phyloP scores from a whole-genome alignment of 192 early-diverging fungal species.

The Backusella luteola region DNA sequence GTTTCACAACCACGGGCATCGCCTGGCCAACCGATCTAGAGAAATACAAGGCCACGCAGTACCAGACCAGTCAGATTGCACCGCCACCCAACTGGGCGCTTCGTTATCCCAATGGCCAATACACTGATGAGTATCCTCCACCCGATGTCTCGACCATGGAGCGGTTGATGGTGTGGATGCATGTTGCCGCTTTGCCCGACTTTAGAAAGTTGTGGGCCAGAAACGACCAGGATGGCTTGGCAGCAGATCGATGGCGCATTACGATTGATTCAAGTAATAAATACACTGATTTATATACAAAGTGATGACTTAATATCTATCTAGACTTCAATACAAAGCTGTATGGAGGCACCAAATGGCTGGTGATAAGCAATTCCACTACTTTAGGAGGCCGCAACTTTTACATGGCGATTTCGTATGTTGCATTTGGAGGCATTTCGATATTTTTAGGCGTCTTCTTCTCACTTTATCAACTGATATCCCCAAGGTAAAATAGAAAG shows the following conservation, averaged over 20 bases:
- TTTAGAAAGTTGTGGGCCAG: constrained; percentile 92
- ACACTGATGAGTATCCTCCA: constrained; percentile 42
- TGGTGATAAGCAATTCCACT: constrained; percentile 90
- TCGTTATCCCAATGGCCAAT: constrained; percentile 56
- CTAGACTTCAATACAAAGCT: constrained; percentile 72
- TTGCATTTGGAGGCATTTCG: constrained; percentile 83
- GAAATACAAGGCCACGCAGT: constrained; percentile 64
- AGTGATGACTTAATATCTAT: too few relatives aligned
- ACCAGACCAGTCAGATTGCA: constrained; percentile 52
- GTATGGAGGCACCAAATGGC: constrained; percentile 89
- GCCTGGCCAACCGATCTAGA: constrained; percentile 82
- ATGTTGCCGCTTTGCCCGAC: constrained; percentile 91
- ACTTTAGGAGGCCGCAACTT: constrained; percentile 93
- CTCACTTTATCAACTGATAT: constrained; percentile 80
- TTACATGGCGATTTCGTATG: constrained; percentile 89
- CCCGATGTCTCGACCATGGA: constrained; percentile 70
- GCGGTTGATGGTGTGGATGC: constrained; percentile 96
- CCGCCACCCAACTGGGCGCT: constrained; percentile 86
- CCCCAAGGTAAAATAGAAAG: constrained; percentile 62
- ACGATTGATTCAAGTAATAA: constrained; percentile 69
- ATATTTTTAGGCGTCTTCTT: constrained; percentile 83
- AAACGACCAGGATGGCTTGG: constrained; percentile 58
- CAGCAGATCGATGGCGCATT: constrained; percentile 66
- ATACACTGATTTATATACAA: too few relatives aligned
- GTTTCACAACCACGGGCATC: constrained; percentile 67